Conservation (phyloP, 2,329 filamentous ascomycete genomes). For the Arthrobotrys entomopaga region DNA sequence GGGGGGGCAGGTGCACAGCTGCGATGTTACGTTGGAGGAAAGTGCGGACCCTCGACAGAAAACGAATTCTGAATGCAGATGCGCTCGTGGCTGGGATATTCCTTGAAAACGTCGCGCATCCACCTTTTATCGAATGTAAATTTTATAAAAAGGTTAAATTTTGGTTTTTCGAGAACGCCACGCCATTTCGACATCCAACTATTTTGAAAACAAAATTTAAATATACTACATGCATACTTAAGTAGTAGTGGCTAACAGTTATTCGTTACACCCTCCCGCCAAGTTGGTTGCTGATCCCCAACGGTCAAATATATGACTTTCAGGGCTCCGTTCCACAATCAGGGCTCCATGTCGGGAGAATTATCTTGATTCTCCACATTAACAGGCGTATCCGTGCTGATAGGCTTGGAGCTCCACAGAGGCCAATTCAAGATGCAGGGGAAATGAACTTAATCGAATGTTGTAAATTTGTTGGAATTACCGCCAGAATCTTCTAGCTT, state of each 20-base stretch:
- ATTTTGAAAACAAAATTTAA: too few species aligned
- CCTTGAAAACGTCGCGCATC: constrained; percentile 21
- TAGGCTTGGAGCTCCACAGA: not conserved
- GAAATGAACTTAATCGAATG: not conserved
- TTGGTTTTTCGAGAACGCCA: constrained; percentile 4
- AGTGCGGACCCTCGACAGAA: constrained; percentile 26
- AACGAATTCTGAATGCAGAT: constrained; percentile 28
- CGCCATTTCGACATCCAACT: constrained; percentile 17
- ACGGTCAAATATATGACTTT: not conserved
- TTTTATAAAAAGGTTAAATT: constrained; percentile 13
- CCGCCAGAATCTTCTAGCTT: too few species aligned
- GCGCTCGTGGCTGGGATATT: constrained; percentile 27
- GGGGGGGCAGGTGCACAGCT: constrained; percentile 27
- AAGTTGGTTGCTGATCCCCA: not conserved
- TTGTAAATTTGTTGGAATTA: not conserved
- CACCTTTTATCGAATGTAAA: constrained; percentile 2
- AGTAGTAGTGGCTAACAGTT: constrained; percentile 2
- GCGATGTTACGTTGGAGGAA: constrained; percentile 50
- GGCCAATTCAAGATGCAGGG: not conserved
- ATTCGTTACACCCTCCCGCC: constrained; percentile 12
- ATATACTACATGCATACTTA: too few species aligned
- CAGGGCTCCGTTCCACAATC: not conserved
- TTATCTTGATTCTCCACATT: constrained; percentile 10
- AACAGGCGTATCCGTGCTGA: constrained; percentile 19
- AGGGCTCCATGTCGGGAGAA: not conserved